Evolutionary conservation across 108 stramenopile species (phyloP), one percentile per base, ranked within the genome.

Genomic region (Cyclotella baltica): DNA sequence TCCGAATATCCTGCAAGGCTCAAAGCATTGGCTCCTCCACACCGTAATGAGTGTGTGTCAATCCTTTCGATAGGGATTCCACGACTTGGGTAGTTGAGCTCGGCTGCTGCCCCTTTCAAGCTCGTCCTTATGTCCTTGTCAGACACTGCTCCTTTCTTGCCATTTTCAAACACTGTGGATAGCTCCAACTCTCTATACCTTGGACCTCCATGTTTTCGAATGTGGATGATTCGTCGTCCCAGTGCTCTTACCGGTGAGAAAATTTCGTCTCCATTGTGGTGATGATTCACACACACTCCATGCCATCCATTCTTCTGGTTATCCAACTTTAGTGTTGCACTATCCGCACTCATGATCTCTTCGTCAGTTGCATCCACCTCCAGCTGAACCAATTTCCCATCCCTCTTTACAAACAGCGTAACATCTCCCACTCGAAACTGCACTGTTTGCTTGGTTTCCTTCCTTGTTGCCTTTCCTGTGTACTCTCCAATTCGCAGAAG

Each of bases 381-480:
- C 8, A 73, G 46, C 23, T 16, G 22, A 3, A 59, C 2, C 16
- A 62, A 20, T 23, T 27, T 1, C 72, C 40, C 1, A 25, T 27
- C 3, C 33, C 23, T 43, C 40, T 51, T 73, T 9, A 51, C 31
- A 53, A 72, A 72, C 23, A 72, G 46, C 4, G 35, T 37, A 4
- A 57, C 25, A 40, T 72, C 70, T 20, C 33, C 47, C 16, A 48
- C 4, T 9, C 43, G 35, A 33, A 73, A 73, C 34, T 62, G 72
- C 36, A 62, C 61, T 34, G 72, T 73, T 62, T 62, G 59, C 37
- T 62, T 73, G 5, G 4, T 48, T 4, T 62, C 27, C 8, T 28
- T 48, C 22, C 73, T 10, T 3, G 9, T 59, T n/a, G n/a, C n/a
- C n/a, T n/a, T n/a, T n/a, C n/a, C n/a, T n/a, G n/a, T n/a, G n/a